Base-by-base conservation (phyloP, 805 yeast genomes). In the Alloascoidea hylecoeti region DNA sequence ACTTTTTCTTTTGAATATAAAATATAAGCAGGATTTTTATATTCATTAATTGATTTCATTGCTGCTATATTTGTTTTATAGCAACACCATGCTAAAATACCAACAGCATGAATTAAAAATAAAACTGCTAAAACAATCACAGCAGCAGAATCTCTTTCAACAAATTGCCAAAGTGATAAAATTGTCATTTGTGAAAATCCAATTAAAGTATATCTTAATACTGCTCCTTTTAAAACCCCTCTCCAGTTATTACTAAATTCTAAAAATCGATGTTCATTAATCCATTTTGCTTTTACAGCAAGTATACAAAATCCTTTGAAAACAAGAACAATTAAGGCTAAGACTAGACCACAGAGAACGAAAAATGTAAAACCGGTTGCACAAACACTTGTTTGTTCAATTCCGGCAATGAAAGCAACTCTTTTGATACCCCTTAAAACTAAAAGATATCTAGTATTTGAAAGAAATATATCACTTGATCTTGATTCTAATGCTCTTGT, bases 361-460 rank as follows among this genome's bases (percentile, higher is more conserved):
- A 86, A 88, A 48, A 83, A 84, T 2, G 95, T 82, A 58, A 83
- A 82, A 1, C 95, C 92, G 2, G 96, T 86, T 36, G 74, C 72
- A 14, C 81, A 95, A 28, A 85, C 72, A 4, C 92, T 70, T 2
- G 95, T 83, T 36, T 74, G 75, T 58, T 88, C 97, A 43, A 88
- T 83, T 36, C 66, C 64, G 33, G 89, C 77, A 44, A 71, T 63
- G 57, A 68, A 84, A 3, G 89, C 95, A 37, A 85, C 66, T 59
- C 96, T 72, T 51, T 79, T 72, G 46, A 88, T 84, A 44, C 97
- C 97, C 60, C 97, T 70, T 42, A 81, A 66, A 28, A 88, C 82
- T 41, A 71, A 57, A 45, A 84, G 72, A 45, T 68, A 69, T 16
- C 60, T 44, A n/a, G n/a, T n/a, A 49, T 75, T 76, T 39, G 84